These are phyloP conservation scores for Populus tomentosa DNA, from an alignment of 441 rosid species.

Conservation along the genomic window DNA sequence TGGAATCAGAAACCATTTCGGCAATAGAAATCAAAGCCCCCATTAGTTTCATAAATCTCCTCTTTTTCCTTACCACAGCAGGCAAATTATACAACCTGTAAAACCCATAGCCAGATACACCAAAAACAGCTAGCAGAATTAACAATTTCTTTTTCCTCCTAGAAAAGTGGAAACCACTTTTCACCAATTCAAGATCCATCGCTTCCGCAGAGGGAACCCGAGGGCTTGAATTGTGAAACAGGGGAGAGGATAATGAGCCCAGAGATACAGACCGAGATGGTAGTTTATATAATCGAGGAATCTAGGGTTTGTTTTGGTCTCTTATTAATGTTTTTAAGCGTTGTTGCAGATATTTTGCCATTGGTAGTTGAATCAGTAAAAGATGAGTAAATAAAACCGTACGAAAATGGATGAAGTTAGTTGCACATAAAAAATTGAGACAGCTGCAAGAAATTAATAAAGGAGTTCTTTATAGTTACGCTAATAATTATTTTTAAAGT, in stretches of 20 bases:
- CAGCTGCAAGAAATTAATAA: neutral
- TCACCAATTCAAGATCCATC: conserved; percentile 51
- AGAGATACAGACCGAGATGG: neutral
- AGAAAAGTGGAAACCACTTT: conserved; percentile 34
- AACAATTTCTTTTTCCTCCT: conserved; percentile 52
- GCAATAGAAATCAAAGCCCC: conserved; percentile 56
- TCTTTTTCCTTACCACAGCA: conserved; percentile 37
- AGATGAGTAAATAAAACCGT: neutral
- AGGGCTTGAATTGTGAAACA: conserved; percentile 10
- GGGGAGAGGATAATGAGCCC: neutral
- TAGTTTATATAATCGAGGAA: conserved; percentile 15
- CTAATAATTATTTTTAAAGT: too few relatives aligned
- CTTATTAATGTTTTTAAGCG: too few relatives aligned
- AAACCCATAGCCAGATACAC: conserved; percentile 56
- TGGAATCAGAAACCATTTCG: conserved; percentile 66
- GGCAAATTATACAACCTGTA: conserved; percentile 58
- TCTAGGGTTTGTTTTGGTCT: conserved; percentile 6
- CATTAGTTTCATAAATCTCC: conserved; percentile 46
- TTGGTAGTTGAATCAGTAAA: neutral
- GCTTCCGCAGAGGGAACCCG: conserved; percentile 7
- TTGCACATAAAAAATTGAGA: neutral
- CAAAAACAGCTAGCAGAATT: conserved; percentile 39
- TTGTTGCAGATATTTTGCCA: neutral
- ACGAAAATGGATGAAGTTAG: neutral
- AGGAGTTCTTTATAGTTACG: neutral